A percentile compares a stretch with the other conserved stretches of the same genome.
Evolutionary conservation across 2,329 filamentous ascomycete species (phyloP).

Genomic region (Fusarium lateritium): DNA sequence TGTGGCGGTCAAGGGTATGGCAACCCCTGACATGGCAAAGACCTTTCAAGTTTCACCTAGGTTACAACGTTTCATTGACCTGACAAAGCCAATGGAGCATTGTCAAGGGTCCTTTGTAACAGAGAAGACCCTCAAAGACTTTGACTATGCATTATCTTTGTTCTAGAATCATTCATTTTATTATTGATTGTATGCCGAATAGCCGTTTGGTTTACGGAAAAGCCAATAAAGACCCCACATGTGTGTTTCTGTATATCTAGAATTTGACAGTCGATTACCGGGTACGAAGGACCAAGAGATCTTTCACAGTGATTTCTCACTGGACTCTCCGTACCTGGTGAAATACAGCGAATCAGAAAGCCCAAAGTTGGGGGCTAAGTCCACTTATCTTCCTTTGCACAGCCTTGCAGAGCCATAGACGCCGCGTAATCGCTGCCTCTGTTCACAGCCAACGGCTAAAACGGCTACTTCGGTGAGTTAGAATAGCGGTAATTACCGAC

Average conservation of each 20-base stretch:
- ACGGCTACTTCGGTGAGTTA: not conserved
- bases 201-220: slow-evolving; percentile 18
- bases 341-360: not conserved
- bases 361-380: not conserved
- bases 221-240: slow-evolving; percentile 21
- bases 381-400: slow-evolving; percentile 31
- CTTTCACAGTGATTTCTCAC: too few species aligned
- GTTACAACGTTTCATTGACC: slow-evolving; percentile 17
- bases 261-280: too few species aligned
- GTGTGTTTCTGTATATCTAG: not conserved
- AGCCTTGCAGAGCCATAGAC: slow-evolving; percentile 43
- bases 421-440: not conserved
- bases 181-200: not conserved
- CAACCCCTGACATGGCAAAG: slow-evolving; percentile 4
- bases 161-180: not conserved
- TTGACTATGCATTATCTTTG: not conserved
- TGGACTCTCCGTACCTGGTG: not conserved
- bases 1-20: not conserved
- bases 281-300: too few species aligned
- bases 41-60: slow-evolving; percentile 13
- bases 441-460: slow-evolving; percentile 1
- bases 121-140: not conserved
- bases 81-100: not conserved
- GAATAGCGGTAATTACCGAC: not conserved
- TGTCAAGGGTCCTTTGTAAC: not conserved